A percentile compares a stretch with the other conserved stretches of the same genome.
Evolutionary conservation across 106 monocot genomes (phyloP).

Genomic region (Dendrobium nobile): DNA sequence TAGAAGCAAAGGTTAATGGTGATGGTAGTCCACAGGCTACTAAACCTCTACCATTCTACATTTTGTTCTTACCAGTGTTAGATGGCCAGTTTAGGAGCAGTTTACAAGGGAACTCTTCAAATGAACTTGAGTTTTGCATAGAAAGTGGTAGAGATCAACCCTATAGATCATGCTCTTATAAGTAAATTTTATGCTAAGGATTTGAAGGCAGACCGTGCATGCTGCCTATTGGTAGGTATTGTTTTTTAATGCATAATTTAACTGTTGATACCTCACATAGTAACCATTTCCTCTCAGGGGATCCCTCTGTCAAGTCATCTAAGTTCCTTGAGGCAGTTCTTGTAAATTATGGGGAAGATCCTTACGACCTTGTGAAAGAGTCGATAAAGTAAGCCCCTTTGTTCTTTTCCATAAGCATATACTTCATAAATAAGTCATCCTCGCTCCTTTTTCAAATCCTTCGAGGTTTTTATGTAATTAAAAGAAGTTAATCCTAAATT

Average conservation of each 20-base stretch:
- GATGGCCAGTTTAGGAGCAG: constrained; percentile 42
- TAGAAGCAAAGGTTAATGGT: constrained; percentile 20
- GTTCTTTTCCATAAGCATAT: background rate
- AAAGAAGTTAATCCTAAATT: background rate
- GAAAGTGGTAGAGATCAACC: constrained; percentile 34
- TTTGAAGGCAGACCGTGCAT: background rate
- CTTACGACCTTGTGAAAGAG: constrained; percentile 40
- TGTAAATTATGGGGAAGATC: constrained; percentile 35
- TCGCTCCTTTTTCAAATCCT: too few relatives aligned
- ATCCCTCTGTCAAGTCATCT: constrained; percentile 23
- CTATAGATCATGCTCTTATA: constrained; percentile 10
- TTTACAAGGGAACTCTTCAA: constrained; percentile 41
- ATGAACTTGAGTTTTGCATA: constrained; percentile 48
- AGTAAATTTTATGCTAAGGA: constrained; percentile 6
- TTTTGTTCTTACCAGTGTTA: constrained; percentile 34
- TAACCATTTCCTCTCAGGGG: constrained; percentile 13
- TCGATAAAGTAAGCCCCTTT: constrained; percentile 28
- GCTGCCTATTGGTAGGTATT: too few relatives aligned
- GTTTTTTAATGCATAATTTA: too few relatives aligned
- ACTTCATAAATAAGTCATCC: background rate
- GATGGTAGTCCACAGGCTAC: background rate
- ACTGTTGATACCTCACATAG: too few relatives aligned
- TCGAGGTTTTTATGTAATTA: background rate
- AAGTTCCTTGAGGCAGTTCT: constrained; percentile 30
- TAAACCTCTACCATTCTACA: constrained; percentile 9